Conservation (phyloP, 441 rosid genomes). For the Euphorbia schlechtendalii region DNA sequence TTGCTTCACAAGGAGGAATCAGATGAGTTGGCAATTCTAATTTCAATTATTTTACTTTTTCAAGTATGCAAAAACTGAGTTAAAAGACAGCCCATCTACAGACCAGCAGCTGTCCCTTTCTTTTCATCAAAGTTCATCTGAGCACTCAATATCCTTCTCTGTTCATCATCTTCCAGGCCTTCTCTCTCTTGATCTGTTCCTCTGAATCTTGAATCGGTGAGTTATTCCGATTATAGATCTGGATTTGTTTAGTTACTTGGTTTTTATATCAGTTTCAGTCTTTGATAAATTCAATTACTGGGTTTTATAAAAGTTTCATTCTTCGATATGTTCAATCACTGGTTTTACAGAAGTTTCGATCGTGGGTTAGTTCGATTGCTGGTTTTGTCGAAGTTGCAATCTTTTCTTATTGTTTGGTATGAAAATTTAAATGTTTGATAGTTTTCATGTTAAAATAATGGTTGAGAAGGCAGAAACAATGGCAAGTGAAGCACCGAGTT, state of each 20-base stretch:
- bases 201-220: background rate
- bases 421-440: background rate
- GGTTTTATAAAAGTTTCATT: no score
- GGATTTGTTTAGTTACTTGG: background rate
- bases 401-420: no score
- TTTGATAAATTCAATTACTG: no score
- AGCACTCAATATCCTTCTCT: constrained; percentile 2
- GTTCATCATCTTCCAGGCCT: constrained; percentile 16
- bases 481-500: constrained; percentile 77
- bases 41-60: background rate
- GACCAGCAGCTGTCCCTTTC: constrained; percentile 10
- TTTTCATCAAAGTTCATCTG: constrained; percentile 11
- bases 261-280: background rate
- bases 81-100: constrained; percentile 28
- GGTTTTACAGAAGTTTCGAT: no score
- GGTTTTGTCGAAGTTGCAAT: no score
- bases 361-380: no score
- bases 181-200: constrained; percentile 13
- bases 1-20: constrained; percentile 34
- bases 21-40: constrained; percentile 39
- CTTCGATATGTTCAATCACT: no score
- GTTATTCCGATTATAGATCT: background rate
- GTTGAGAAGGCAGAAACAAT: constrained; percentile 16
- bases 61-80: background rate
- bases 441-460: background rate